Base-by-base conservation (phyloP, 139 green algal species). In the Desmodesmus armatus region DNA sequence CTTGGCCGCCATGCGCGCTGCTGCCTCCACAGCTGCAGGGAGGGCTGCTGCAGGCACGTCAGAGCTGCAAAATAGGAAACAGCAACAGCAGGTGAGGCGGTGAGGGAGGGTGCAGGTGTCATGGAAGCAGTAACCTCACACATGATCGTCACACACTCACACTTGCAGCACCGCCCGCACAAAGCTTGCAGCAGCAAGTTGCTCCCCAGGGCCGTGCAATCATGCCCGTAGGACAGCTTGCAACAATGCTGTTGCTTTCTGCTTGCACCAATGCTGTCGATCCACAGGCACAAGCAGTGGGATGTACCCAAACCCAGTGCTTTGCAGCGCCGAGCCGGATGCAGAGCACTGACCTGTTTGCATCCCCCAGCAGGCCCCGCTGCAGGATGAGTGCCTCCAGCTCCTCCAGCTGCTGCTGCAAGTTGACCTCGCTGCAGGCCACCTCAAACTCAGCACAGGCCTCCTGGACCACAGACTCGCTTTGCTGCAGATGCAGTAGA, bases 371-470 rank as follows among this genome's bases (percentile, higher is more conserved):
- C 27, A 79, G 66, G 3, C 80, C 66, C 3, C 70, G 80, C 69
- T 79, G 67, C 67, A 78, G 49, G 21, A 69, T 44, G 23, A 71
- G 80, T 15, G 66, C 27, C 33, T 71, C 80, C 67, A 80, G 33
- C 66, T 86, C 51, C 40, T 78, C 39, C 51, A 80, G 80, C 80
- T 86, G 80, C 80, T 80, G 69, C 37, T 70, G 80, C 69, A 86
- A 15, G n/a, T 39, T 69, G 9, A 80, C 51, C 47, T 86, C 80
- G 44, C 23, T 21, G 6, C 66, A 78, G 4, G 58, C 51, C 27
- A 27, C 47, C n/a, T 80, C 80, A 37, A 80, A 35, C 69, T 86
- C 80, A 11, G n/a, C 69, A 15, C 37, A 5, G 17, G 80, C 67
- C 25, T 65, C 53, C 25, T 84, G 33, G n/a, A 84, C 19, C 5